A percentile compares a stretch with the other conserved stretches of the same genome.
Conservation (phyloP, 1,139 yeast genomes). For the Scheffersomyces segobiensis region DNA sequence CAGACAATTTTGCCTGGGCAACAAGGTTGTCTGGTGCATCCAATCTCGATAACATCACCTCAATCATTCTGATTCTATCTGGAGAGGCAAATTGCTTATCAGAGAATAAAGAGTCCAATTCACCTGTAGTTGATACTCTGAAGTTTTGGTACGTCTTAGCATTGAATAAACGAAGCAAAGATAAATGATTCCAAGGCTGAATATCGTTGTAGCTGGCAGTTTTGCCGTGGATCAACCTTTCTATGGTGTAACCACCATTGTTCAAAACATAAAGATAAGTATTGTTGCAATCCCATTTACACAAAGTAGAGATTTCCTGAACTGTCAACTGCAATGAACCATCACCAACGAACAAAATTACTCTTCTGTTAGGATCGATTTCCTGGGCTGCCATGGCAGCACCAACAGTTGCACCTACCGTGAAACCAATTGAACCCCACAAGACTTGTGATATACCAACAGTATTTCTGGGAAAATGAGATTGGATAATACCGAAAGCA, state of each 20-base stretch:
- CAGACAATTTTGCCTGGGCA: slow-evolving; percentile 77
- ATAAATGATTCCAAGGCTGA: slow-evolving; percentile 41
- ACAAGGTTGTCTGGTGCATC: slow-evolving; percentile 41
- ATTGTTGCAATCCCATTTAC: slow-evolving; percentile 23
- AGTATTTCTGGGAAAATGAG: slow-evolving; percentile 72
- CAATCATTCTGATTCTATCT: slow-evolving; percentile 35
- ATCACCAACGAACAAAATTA: slow-evolving; percentile 40
- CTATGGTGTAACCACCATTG: slow-evolving; percentile 43
- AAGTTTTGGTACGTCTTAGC: slow-evolving; percentile 30
- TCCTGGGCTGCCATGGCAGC: slow-evolving; percentile 72
- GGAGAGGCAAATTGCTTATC: slow-evolving; percentile 28
- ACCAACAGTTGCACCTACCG: slow-evolving; percentile 84
- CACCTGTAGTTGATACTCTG: slow-evolving; percentile 26
- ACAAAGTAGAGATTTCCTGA: slow-evolving; percentile 43
- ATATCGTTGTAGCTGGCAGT: slow-evolving; percentile 37
- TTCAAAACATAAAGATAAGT: slow-evolving; percentile 39
- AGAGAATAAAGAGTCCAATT: slow-evolving; percentile 25
- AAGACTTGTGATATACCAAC: slow-evolving; percentile 84
- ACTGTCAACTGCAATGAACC: slow-evolving; percentile 47
- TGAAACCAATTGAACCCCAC: slow-evolving; percentile 90
- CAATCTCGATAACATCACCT: slow-evolving; percentile 35
- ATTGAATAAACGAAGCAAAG: slow-evolving; percentile 29
- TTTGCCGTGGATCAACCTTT: slow-evolving; percentile 40
- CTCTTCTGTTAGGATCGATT: slow-evolving; percentile 33
- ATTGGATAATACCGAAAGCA: slow-evolving; percentile 80